Base-by-base conservation (phyloP, 164 flowering plant species). In the Piper longum region DNA sequence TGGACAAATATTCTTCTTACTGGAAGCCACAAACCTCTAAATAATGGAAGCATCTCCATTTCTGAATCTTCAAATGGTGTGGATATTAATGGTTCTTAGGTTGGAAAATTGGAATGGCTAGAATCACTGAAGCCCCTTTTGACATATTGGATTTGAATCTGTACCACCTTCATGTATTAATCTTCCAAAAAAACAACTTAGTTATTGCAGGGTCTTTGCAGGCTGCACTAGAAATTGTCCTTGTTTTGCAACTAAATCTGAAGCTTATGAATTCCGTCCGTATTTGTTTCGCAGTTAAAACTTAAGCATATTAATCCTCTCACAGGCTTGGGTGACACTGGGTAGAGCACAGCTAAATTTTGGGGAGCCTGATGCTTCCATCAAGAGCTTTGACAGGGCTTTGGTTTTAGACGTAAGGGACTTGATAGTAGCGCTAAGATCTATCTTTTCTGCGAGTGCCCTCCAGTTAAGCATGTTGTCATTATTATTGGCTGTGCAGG, bases 261-360 rank as follows among this genome's bases (percentile, higher is more conserved):
- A 16, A 16, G 57, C 57, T 55, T 5, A 6, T 13, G 19, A 16
- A 16, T 55, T 55, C 57, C 0, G 17, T 16, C 11, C 17, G 19
- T 57, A 19, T 19, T n/a, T 60, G 4, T 39, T 60, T 8, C 8
- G 7, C 7, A 17, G 16, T 7, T 60, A 41, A 44, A 11, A 1
- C 11, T 5, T 5, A 44, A 5, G 48, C 8, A 44, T 11, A 44
- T 44, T 6, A 44, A 5, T 48, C 16, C 18, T 61, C 62, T 62
- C 72, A 16, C 75, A 91, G 98, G 96, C 91, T 4, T 87, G 98
- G 98, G 67, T 84, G 51, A 88, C 98, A 60, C 95, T 91, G 58
- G 96, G 87, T 54, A 83, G 98, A 78, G 81, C 96, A 64, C 98
- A 88, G 66, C 70, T 88, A 16, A 91, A 91, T 76, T 91, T 75